These are phyloP conservation scores for Moesziomyces aphidis DNA, from an alignment of 1,284 basidiomycete genomes.

Conservation along the genomic window DNA sequence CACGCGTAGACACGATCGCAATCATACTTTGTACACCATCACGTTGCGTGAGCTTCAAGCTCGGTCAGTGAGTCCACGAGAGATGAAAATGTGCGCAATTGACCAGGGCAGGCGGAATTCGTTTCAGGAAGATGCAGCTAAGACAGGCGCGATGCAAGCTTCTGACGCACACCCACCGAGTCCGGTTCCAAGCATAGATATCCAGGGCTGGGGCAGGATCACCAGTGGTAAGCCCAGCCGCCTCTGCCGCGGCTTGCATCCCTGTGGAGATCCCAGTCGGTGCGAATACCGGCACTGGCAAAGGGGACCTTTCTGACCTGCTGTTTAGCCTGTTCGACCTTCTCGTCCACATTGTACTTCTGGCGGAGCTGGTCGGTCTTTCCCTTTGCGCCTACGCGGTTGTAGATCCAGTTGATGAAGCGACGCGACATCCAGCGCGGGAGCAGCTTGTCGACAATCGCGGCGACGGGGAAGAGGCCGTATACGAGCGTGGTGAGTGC, in stretches of 20 bases:
- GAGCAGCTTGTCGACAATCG: conserved; percentile 54
- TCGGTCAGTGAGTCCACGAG: no score
- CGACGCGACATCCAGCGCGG: conserved; percentile 40
- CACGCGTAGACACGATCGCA: conserved; percentile 1
- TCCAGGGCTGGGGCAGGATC: neutral
- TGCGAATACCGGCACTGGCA: conserved; percentile 55
- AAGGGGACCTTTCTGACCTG: conserved; percentile 54
- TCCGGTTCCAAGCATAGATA: no score
- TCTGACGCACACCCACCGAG: no score
- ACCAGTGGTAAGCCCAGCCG: conserved; percentile 50
- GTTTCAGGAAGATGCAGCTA: no score
- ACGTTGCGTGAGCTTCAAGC: no score
- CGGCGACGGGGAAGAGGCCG: conserved; percentile 55
- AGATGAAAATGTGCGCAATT: no score
- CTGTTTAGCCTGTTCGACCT: conserved; percentile 41
- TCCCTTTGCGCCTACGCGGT: conserved; percentile 44
- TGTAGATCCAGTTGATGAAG: conserved; percentile 51
- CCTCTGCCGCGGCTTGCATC: conserved; percentile 41
- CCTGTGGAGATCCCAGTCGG: conserved; percentile 47
- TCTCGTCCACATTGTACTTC: conserved; percentile 43
- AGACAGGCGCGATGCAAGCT: no score
- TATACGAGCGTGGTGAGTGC: conserved; percentile 47
- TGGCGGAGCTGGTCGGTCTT: conserved; percentile 39
- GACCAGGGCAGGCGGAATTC: no score
- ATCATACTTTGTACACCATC: neutral